phyloP scores from a whole-genome alignment of 228 moss, liverwort and hornwort genomes.

The Sphagnum magellanicum region DNA sequence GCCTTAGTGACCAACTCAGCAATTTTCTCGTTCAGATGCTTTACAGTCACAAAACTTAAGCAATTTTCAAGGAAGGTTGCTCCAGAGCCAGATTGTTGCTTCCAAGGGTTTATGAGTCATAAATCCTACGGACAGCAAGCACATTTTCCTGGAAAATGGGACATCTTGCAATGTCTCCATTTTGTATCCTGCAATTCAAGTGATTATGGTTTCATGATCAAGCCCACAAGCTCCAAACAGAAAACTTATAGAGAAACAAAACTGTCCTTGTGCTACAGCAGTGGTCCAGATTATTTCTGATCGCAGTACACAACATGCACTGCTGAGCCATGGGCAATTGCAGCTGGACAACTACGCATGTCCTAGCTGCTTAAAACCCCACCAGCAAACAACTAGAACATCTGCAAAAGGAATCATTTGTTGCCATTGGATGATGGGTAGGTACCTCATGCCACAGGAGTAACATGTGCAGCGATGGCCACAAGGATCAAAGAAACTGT shows the following conservation, averaged over 20 bases:
- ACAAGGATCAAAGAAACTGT: constrained; percentile 55
- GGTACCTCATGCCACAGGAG: constrained; percentile 41
- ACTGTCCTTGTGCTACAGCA: neutral
- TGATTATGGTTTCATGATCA: neutral
- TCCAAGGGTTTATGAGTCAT: constrained; percentile 12
- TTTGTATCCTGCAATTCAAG: constrained; percentile 33
- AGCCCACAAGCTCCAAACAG: neutral
- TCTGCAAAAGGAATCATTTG: neutral
- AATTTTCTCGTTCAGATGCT: no score
- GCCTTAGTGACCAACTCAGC: no score
- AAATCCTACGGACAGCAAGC: constrained; percentile 36
- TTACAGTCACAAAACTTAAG: no score
- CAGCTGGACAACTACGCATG: neutral
- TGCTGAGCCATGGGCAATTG: neutral
- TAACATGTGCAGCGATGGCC: constrained; percentile 53
- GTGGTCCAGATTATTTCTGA: neutral
- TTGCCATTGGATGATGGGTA: neutral
- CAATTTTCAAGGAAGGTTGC: no score
- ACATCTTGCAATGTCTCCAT: constrained; percentile 29
- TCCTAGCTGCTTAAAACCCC: neutral
- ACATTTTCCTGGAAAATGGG: constrained; percentile 47
- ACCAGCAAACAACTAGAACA: neutral
- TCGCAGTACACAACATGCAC: neutral
- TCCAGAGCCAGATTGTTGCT: no score
- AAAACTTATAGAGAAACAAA: neutral